Percentiles rank a stretch among this genome's conserved stretches.
Conservation (phyloP, 2,329 filamentous ascomycete genomes). For the Septoria linicola region DNA sequence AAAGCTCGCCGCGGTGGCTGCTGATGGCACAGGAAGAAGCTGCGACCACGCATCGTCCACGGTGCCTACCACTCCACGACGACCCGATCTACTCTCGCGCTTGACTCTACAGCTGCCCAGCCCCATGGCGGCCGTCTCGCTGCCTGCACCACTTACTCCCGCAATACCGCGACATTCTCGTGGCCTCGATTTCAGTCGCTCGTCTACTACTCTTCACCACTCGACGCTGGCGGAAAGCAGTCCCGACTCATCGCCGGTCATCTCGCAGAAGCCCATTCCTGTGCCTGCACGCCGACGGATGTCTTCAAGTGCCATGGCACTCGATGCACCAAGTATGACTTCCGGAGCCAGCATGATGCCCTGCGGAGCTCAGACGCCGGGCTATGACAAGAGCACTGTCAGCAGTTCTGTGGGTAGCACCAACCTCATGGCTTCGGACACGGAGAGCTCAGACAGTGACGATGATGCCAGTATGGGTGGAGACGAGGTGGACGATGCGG, state of each 20-base stretch:
- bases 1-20: not conserved
- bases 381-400: slow-evolving; percentile 65
- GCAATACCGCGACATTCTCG: slow-evolving; percentile 78
- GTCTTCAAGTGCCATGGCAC: slow-evolving; percentile 41
- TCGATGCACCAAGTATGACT: slow-evolving; percentile 63
- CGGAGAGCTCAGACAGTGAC: slow-evolving; percentile 68
- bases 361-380: slow-evolving; percentile 23
- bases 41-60: not conserved
- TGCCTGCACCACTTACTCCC: slow-evolving; percentile 24
- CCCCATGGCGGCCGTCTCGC: slow-evolving; percentile 40
- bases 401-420: slow-evolving; percentile 81
- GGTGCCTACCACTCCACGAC: slow-evolving; percentile 45
- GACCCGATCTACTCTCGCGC: slow-evolving; percentile 61
- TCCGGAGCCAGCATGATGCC: slow-evolving; percentile 23
- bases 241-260: slow-evolving; percentile 85
- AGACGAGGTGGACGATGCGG: slow-evolving; percentile 62
- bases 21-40: not conserved
- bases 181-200: slow-evolving; percentile 88
- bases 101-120: slow-evolving; percentile 68
- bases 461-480: slow-evolving; percentile 50
- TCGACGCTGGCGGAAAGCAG: slow-evolving; percentile 89
- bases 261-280: slow-evolving; percentile 65
- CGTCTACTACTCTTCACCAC: slow-evolving; percentile 91
- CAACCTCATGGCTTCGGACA: slow-evolving; percentile 76
- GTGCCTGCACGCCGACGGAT: slow-evolving; percentile 53